A percentile compares a stretch with the other conserved stretches of the same genome.
Conservation (phyloP, 176 grass and related monocot species). For the Tillandsia fasciculata region DNA sequence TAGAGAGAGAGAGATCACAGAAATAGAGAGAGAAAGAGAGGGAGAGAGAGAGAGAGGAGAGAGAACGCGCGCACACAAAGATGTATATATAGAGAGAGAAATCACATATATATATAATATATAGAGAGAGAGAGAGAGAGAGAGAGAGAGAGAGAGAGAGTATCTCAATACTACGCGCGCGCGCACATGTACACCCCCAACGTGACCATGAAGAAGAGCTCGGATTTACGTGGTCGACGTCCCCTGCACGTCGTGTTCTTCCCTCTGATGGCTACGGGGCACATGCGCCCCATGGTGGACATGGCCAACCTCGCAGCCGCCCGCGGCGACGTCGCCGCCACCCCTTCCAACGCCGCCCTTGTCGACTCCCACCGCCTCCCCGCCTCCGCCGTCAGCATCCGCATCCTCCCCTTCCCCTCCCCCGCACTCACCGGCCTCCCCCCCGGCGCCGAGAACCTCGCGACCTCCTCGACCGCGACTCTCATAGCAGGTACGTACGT, state of each 20-base stretch:
- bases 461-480: not conserved
- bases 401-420: not conserved
- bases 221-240: too few relatives aligned
- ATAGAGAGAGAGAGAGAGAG: too few relatives aligned
- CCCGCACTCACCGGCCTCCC: not conserved
- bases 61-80: too few relatives aligned
- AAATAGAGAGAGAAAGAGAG: too few relatives aligned
- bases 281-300: constrained; percentile 8
- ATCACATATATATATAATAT: too few relatives aligned
- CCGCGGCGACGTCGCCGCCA: not conserved
- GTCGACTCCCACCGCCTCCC: not conserved
- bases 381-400: not conserved
- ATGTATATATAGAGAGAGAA: too few relatives aligned
- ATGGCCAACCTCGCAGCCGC: constrained; percentile 10
- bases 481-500: not conserved
- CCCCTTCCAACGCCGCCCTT: not conserved
- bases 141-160: too few relatives aligned
- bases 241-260: constrained; percentile 8
- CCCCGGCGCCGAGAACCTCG: not conserved
- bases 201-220: too few relatives aligned
- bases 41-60: too few relatives aligned
- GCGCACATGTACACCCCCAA: too few relatives aligned
- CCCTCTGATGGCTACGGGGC: constrained; percentile 4
- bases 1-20: too few relatives aligned
- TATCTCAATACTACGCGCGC: too few relatives aligned